Percentiles rank a stretch among this genome's conserved stretches.
Evolutionary conservation across 306 rosid species (phyloP).

Genomic region (Abrus precatorius): DNA sequence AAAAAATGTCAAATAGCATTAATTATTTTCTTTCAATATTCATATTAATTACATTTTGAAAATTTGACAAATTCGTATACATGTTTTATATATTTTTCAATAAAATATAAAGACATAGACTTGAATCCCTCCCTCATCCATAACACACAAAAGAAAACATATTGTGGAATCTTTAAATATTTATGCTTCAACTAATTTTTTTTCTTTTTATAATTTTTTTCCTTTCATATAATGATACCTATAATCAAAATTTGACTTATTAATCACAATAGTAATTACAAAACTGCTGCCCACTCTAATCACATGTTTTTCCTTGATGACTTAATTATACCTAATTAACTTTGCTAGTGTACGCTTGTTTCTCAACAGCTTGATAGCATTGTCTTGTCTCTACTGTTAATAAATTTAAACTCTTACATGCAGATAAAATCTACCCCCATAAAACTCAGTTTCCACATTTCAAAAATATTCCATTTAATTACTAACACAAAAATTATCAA

Average conservation of each 20-base stretch:
- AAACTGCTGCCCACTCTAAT: conserved; percentile 20
- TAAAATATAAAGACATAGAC: background rate
- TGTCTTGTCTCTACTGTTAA: background rate
- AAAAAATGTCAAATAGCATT: background rate
- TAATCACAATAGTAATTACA: background rate
- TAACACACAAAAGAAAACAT: background rate
- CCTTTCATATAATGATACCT: background rate
- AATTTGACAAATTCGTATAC: too few relatives aligned
- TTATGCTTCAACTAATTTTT: background rate
- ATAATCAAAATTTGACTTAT: background rate
- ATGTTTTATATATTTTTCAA: background rate
- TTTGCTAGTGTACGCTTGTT: background rate
- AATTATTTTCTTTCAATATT: background rate
- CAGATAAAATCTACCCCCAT: background rate
- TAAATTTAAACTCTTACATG: background rate
- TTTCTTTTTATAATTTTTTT: background rate
- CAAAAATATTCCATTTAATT: too few relatives aligned
- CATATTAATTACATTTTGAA: background rate
- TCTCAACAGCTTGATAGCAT: background rate
- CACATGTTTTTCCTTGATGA: background rate
- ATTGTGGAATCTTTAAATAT: background rate
- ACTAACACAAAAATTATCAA: too few relatives aligned
- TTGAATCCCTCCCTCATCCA: background rate
- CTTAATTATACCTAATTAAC: background rate
- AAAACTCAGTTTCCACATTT: background rate